Base-by-base conservation (phyloP, 2,329 filamentous ascomycete genomes). In the Trichophyton verrucosum region DNA sequence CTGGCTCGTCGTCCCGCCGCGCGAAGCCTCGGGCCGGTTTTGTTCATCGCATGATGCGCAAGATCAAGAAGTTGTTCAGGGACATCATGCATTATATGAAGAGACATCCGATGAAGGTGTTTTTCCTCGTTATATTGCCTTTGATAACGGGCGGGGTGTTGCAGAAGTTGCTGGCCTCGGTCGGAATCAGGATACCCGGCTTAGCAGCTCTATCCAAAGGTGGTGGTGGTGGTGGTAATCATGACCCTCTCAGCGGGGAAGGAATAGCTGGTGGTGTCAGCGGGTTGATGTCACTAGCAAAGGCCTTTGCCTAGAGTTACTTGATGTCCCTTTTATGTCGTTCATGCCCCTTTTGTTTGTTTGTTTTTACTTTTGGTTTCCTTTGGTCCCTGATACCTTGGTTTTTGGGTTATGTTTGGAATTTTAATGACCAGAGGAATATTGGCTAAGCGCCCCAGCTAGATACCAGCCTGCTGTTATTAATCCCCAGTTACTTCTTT, bases 41-140 rank as follows among this genome's bases (percentile, higher is more conserved):
- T 77, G 75, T 96, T 64, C 77, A 84, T 61, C 85, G 86, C 66
- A 80, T 90, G 55, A 81, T 89, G 72, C 82, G 83, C 73, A 86
- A 89, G 68, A 82, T 96, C 63, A 87, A 86, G 70, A 85, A 87
- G 49, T 82, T 96, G 64, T 77, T 96, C 61, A 87, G 87, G 69
- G 86, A 95, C 71, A 84, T 96, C 7, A 80, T 87, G 72, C 83
- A 86, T 72, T 95, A 92, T 76, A 87, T 89, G 68, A 87, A 89
- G 71, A 81, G 84, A 42, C 87, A 96, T 76, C 92, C 91, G 0
- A 76, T 90, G 70, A 95, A 95, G 76, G 88, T 95, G 56, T 88
- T 96, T 77, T 80, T 89, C 78, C 82, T 91, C 64, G 86, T 96
- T 64, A 82, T 96, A 68, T 84, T 96, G 82, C 92, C 92, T 8